A percentile compares a stretch with the other conserved stretches of the same genome.
phyloP scores from a whole-genome alignment of 257 asterid genomes.

The Datura wrightii region DNA sequence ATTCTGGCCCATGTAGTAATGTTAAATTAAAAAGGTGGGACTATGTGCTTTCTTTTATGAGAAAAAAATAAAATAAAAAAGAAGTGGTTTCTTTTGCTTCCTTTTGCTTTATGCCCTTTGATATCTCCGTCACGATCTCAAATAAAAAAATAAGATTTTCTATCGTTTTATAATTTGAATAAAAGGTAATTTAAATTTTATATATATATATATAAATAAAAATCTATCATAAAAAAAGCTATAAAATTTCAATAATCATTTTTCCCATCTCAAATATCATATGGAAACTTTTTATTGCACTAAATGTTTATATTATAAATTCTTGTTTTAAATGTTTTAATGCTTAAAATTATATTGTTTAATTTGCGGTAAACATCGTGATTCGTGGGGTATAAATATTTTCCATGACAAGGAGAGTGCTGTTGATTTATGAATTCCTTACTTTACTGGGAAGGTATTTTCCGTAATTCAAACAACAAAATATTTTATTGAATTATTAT shows the following conservation, averaged over 20 bases:
- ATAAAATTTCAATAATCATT: too few species aligned
- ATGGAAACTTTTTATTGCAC: neutral
- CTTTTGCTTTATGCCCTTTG: conserved; percentile 12
- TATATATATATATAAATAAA: too few species aligned
- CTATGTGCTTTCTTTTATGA: neutral
- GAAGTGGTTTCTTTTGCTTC: conserved; percentile 11
- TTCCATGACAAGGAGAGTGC: too few species aligned
- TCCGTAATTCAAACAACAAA: neutral
- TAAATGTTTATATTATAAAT: neutral
- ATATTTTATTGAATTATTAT: neutral
- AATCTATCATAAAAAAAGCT: too few species aligned
- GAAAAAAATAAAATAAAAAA: neutral
- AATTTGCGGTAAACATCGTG: neutral
- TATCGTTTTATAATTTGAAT: too few species aligned
- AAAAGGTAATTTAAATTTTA: too few species aligned
- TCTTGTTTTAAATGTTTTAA: neutral
- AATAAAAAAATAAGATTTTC: too few species aligned
- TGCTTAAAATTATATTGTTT: neutral
- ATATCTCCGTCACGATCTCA: neutral
- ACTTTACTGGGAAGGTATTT: neutral
- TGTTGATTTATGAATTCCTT: neutral
- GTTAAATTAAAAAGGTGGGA: neutral
- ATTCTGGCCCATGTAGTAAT: neutral
- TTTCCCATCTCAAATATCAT: neutral
- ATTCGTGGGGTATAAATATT: too few species aligned